Conservation (phyloP, 2,329 filamentous ascomycete genomes). For the Hypoxylon sp. region DNA sequence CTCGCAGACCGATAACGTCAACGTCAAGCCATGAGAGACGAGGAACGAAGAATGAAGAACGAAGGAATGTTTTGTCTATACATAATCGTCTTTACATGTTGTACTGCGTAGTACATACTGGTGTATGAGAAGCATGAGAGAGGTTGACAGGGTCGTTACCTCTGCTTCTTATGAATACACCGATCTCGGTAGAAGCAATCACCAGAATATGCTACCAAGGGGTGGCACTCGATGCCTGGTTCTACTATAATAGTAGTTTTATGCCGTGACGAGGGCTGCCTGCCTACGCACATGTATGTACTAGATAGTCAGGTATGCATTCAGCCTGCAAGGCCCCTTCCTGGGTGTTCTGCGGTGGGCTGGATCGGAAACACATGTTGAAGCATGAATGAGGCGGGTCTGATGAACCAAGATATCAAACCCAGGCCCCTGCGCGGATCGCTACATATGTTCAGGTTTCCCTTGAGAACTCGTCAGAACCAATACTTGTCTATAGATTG, state of each 20-base stretch:
- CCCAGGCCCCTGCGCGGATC: slow-evolving; percentile 3
- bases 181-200: not conserved
- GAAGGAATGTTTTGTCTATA: not conserved
- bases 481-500: not conserved
- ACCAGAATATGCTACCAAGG: not conserved
- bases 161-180: not conserved
- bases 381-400: slow-evolving; percentile 7
- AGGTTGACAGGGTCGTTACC: not conserved
- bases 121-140: not conserved
- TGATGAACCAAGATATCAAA: not conserved
- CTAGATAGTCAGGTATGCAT: not conserved
- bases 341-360: not conserved
- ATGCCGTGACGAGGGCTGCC: not conserved
- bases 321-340: not conserved
- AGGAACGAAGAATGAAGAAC: slow-evolving; percentile 5
- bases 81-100: not conserved
- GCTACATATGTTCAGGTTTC: not conserved
- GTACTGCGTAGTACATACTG: not conserved
- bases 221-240: not conserved
- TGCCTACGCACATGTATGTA: not conserved
- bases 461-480: not conserved
- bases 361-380: slow-evolving; percentile 20
- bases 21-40: slow-evolving; percentile 28
- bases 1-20: slow-evolving; percentile 28
- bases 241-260: too few species aligned